phyloP scores from a whole-genome alignment of 148 eudicot genomes.

The Amaranthus cruentus region DNA sequence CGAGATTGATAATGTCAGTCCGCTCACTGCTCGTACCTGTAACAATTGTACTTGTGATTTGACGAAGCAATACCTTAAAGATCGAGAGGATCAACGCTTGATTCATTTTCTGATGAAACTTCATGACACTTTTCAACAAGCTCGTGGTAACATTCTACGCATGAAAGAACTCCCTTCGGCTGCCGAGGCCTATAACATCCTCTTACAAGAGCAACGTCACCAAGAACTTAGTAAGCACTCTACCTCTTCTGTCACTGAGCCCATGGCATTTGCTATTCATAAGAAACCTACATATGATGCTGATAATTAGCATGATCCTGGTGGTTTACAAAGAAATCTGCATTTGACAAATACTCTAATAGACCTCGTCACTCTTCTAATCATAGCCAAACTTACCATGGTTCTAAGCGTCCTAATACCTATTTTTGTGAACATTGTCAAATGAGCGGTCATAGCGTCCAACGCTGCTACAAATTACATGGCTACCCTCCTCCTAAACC shows the following conservation, averaged over 20 bases:
- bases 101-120: neutral
- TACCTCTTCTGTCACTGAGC: neutral
- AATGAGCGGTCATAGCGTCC: too few relatives aligned
- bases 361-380: too few relatives aligned
- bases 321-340: too few relatives aligned
- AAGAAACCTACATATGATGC: neutral
- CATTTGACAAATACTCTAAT: neutral
- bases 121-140: neutral
- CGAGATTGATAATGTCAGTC: neutral
- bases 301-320: too few relatives aligned
- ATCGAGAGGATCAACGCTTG: neutral
- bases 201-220: slow-evolving; percentile 1
- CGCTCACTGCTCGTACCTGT: neutral
- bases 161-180: neutral
- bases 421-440: neutral
- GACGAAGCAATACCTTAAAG: too few relatives aligned
- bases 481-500: too few relatives aligned
- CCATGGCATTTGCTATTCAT: neutral
- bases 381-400: too few relatives aligned
- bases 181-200: neutral
- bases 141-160: neutral
- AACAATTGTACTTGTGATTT: neutral
- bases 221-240: neutral
- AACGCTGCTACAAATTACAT: too few relatives aligned
- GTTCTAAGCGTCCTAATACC: too few relatives aligned